These are phyloP conservation scores for Elasticomyces elasticus DNA, from an alignment of 495 filamentous ascomycete species.

Conservation along the genomic window DNA sequence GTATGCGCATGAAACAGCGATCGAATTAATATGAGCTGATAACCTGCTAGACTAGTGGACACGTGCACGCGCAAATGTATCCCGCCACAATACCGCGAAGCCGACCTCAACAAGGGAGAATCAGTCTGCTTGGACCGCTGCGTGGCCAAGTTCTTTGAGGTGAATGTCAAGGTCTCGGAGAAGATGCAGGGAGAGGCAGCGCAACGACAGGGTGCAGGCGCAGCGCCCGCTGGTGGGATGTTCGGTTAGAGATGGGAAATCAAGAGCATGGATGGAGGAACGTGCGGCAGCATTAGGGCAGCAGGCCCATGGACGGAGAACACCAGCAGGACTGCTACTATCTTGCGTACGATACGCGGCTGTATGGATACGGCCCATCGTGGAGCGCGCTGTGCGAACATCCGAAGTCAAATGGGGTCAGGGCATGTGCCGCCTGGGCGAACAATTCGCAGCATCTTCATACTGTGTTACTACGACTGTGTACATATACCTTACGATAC, in stretches of 20 bases:
- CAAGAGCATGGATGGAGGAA: not conserved
- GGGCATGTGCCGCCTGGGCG: too few species aligned
- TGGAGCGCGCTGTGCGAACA: too few species aligned
- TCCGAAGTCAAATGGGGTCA: too few species aligned
- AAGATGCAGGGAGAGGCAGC: constrained; percentile 64
- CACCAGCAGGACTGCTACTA: too few species aligned
- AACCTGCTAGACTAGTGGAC: constrained; percentile 71
- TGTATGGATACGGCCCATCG: too few species aligned
- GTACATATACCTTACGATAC: not conserved
- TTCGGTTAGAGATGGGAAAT: constrained; percentile 3
- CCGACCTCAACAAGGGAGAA: constrained; percentile 96
- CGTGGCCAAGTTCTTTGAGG: constrained; percentile 94
- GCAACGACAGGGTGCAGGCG: constrained; percentile 35
- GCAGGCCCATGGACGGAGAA: too few species aligned
- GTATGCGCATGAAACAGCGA: too few species aligned
- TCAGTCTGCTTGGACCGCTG: constrained; percentile 95
- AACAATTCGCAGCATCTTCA: not conserved
- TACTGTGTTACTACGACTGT: not conserved
- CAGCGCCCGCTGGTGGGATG: constrained; percentile 29
- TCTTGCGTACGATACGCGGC: too few species aligned
- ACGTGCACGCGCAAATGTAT: constrained; percentile 91
- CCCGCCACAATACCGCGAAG: constrained; percentile 80
- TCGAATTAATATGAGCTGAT: too few species aligned
- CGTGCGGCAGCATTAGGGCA: too few species aligned
- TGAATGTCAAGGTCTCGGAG: constrained; percentile 82